These are phyloP conservation scores for Citrus sp. DNA, from an alignment of 345 rosid genomes.

Conservation along the genomic window DNA sequence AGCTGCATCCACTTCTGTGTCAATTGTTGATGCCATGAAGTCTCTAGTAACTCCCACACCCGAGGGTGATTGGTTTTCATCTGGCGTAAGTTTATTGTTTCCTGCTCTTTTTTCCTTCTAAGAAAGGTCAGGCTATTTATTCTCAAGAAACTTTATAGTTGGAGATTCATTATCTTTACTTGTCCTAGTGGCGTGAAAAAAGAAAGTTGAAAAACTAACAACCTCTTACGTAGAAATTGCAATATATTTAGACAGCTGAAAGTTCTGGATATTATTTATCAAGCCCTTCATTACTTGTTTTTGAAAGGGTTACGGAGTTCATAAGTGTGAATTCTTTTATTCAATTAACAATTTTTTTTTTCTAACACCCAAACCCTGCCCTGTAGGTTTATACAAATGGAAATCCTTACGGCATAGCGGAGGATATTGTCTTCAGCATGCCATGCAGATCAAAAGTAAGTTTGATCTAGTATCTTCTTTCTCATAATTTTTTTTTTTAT, in stretches of 20 bases:
- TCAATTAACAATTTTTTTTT: not conserved
- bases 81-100: constrained; percentile 60
- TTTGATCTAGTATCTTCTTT: not conserved
- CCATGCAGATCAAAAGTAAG: constrained; percentile 95
- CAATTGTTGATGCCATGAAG: constrained; percentile 88
- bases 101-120: not conserved
- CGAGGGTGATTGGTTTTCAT: constrained; percentile 95
- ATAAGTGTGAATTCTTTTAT: not conserved
- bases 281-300: not conserved
- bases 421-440: constrained; percentile 92
- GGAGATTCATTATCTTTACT: not conserved
- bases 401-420: constrained; percentile 85
- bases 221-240: not conserved
- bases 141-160: not conserved
- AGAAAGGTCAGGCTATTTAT: not conserved
- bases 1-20: constrained; percentile 95
- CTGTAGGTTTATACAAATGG: constrained; percentile 78
- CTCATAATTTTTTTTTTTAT: not conserved
- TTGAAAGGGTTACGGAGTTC: not conserved
- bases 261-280: not conserved
- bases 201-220: not conserved
- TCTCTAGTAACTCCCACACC: constrained; percentile 89
- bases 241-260: not conserved
- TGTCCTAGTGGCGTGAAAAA: not conserved
- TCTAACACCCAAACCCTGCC: not conserved